A percentile compares a stretch with the other conserved stretches of the same genome.
phyloP scores from a whole-genome alignment of 495 filamentous ascomycete species.

The Copromyces sp. region DNA sequence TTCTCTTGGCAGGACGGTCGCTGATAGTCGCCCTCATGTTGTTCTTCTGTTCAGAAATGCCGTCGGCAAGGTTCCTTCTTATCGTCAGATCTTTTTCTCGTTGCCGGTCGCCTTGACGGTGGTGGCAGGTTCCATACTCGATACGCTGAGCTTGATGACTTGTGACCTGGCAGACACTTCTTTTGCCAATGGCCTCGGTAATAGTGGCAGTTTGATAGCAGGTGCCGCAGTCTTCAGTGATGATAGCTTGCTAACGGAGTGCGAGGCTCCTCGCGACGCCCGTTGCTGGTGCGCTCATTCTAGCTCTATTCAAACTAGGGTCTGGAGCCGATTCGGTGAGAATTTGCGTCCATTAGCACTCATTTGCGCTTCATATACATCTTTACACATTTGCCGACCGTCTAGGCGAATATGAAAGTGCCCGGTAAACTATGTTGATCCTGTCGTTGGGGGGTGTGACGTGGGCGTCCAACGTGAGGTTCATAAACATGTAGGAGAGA shows the following conservation, averaged over 20 bases:
- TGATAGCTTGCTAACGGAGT: not conserved
- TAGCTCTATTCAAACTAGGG: too few relatives aligned
- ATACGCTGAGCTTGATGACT: not conserved
- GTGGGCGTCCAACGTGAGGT: too few relatives aligned
- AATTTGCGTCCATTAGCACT: too few relatives aligned
- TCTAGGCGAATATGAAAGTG: too few relatives aligned
- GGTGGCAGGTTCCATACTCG: not conserved
- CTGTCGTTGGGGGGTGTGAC: too few relatives aligned
- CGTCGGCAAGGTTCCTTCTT: not conserved
- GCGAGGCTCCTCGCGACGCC: too few relatives aligned
- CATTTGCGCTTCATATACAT: too few relatives aligned
- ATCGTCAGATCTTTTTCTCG: not conserved
- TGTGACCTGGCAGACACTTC: not conserved
- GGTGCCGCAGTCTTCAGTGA: not conserved
- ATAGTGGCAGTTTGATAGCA: not conserved
- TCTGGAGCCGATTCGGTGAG: too few relatives aligned
- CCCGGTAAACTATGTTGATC: too few relatives aligned
- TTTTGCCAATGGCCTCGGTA: not conserved
- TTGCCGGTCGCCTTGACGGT: not conserved
- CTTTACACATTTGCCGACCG: too few relatives aligned
- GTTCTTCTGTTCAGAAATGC: not conserved
- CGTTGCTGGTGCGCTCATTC: too few relatives aligned
- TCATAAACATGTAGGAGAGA: too few relatives aligned
- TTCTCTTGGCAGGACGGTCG: not conserved
- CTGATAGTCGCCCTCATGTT: not conserved